Conservation (phyloP, 306 rosid genomes). For the Glycine tomentella region DNA sequence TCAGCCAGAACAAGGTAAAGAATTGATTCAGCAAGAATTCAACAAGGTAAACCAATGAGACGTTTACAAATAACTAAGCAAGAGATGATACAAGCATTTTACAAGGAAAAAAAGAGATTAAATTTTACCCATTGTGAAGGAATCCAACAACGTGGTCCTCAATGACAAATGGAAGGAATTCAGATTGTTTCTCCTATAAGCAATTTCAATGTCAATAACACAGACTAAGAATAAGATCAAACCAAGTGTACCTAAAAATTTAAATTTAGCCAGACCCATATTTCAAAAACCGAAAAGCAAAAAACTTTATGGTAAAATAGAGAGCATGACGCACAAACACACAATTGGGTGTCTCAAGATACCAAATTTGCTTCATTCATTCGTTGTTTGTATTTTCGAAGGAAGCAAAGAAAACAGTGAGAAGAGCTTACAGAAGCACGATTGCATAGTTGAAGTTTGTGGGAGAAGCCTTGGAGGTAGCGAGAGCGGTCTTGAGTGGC, state of each 20-base stretch:
- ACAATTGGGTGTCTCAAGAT: constrained; percentile 24
- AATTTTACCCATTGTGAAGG: constrained; percentile 70
- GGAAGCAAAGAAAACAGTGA: not conserved
- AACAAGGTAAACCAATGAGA: not conserved
- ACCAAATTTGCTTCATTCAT: constrained; percentile 6
- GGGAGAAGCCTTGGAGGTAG: constrained; percentile 68
- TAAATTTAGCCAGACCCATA: constrained; percentile 32
- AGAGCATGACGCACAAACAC: not conserved
- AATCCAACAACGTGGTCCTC: constrained; percentile 73
- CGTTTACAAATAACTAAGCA: constrained; percentile 20
- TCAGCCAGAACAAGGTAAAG: not conserved
- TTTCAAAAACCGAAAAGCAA: not conserved
- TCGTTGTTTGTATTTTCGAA: not conserved
- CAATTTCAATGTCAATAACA: constrained; percentile 38
- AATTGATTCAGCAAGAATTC: not conserved
- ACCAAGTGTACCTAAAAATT: constrained; percentile 1
- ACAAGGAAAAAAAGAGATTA: not conserved
- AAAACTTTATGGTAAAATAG: not conserved
- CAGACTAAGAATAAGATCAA: not conserved
- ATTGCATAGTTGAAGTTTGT: constrained; percentile 78
- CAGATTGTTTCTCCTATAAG: constrained; percentile 72
- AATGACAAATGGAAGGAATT: constrained; percentile 74
- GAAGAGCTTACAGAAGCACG: constrained; percentile 68
- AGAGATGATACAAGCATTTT: constrained; percentile 29
- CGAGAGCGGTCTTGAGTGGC: constrained; percentile 50